A percentile compares a stretch with the other conserved stretches of the same genome.
These are phyloP conservation scores for Chrysoporthe austroafricana DNA, from an alignment of 2,329 filamentous ascomycete species.

Conservation along the genomic window DNA sequence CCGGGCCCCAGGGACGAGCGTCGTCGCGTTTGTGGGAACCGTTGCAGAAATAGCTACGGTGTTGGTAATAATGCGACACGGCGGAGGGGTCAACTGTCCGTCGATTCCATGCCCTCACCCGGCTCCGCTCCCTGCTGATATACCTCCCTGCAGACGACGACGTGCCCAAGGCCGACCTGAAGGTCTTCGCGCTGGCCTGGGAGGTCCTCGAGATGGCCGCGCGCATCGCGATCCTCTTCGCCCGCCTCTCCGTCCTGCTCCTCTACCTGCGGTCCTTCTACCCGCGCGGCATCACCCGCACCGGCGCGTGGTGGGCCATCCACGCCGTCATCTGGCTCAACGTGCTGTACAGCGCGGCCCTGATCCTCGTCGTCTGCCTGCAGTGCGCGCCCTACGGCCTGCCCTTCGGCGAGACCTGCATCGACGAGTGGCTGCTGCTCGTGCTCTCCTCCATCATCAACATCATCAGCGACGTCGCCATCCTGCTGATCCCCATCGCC, in stretches of 20 bases:
- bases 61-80: constrained; percentile 30
- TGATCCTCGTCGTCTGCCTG: constrained; percentile 33
- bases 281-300: constrained; percentile 46
- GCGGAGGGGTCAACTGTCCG: constrained; percentile 24
- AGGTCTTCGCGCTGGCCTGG: constrained; percentile 31
- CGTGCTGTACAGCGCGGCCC: constrained; percentile 33
- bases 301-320: constrained; percentile 32
- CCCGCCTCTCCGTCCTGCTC: constrained; percentile 34
- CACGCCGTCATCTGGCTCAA: constrained; percentile 33
- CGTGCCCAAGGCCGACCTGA: constrained; percentile 27
- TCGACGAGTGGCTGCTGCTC: constrained; percentile 33
- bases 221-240: constrained; percentile 35
- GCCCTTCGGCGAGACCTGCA: constrained; percentile 33
- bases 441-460: constrained; percentile 35
- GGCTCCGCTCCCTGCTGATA: background rate
- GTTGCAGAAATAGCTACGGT: constrained; percentile 29
- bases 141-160: constrained; percentile 16
- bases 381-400: constrained; percentile 32
- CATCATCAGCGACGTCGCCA: constrained; percentile 35
- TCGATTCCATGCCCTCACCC: background rate
- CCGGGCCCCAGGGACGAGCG: constrained; percentile 29
- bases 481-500: constrained; percentile 36
- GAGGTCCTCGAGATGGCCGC: constrained; percentile 33
- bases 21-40: constrained; percentile 31
- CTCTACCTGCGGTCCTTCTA: constrained; percentile 52